Conservation (phyloP, 2,329 filamentous ascomycete species). For the Biscogniauxia mediterranea region DNA sequence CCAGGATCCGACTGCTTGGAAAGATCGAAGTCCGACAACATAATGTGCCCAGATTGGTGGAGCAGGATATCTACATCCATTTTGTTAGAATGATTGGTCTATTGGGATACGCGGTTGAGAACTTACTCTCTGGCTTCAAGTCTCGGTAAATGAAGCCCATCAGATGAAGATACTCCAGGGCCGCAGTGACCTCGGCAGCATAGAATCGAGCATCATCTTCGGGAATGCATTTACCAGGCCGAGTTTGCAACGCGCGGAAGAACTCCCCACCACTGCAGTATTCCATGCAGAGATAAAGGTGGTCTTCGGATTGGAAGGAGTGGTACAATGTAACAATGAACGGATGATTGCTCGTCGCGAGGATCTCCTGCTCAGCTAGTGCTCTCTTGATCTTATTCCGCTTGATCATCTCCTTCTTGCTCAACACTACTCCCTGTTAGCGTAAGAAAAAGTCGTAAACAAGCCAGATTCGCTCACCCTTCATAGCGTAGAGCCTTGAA, state of each 20-base stretch:
- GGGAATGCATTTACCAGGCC: constrained; percentile 94
- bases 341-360: constrained; percentile 97
- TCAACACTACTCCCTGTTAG: constrained; percentile 68
- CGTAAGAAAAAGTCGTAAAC: not conserved
- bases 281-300: constrained; percentile 99
- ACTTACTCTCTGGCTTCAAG: constrained; percentile 93
- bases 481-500: constrained; percentile 93
- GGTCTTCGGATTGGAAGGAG: constrained; percentile 98
- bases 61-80: constrained; percentile 76
- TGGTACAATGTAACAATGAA: constrained; percentile 99
- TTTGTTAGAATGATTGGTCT: constrained; percentile 33
- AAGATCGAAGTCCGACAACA: constrained; percentile 98
- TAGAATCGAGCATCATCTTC: constrained; percentile 98
- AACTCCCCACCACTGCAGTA: constrained; percentile 99
- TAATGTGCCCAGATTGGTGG: constrained; percentile 99
- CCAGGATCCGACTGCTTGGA: constrained; percentile 97
- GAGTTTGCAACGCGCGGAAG: constrained; percentile 92
- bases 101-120: constrained; percentile 4
- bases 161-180: constrained; percentile 91
- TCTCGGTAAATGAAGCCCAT: constrained; percentile 99
- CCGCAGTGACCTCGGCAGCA: constrained; percentile 94
- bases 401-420: constrained; percentile 99
- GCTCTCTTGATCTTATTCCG: constrained; percentile 99
- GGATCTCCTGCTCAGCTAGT: constrained; percentile 93
- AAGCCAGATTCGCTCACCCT: constrained; percentile 59